Evolutionary conservation across 2,329 filamentous ascomycete genomes (phyloP).

Genomic region (Clarireedia monteithiana): DNA sequence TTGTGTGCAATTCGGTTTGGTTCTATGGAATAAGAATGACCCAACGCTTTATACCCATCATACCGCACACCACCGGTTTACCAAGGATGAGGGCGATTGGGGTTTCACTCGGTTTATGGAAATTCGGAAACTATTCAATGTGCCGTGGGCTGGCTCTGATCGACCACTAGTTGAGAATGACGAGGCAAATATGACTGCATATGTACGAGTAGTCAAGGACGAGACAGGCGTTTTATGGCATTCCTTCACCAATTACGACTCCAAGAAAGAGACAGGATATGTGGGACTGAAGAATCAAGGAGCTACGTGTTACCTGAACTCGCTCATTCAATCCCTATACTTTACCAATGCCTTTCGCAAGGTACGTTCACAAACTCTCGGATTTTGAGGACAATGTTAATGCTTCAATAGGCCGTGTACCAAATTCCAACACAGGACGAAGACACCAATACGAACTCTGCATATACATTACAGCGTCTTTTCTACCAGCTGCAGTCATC

Average conservation of each 20-base stretch:
- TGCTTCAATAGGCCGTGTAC: slow-evolving; percentile 67
- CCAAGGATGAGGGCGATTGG: slow-evolving; percentile 94
- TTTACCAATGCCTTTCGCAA: slow-evolving; percentile 93
- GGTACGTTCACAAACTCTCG: slow-evolving; percentile 37
- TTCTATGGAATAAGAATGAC: slow-evolving; percentile 90
- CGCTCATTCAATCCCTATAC: slow-evolving; percentile 74
- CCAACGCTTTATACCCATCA: slow-evolving; percentile 77
- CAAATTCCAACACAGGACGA: slow-evolving; percentile 90
- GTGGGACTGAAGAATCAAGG: slow-evolving; percentile 96
- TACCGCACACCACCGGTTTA: slow-evolving; percentile 90
- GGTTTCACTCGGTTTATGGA: slow-evolving; percentile 97
- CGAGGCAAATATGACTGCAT: slow-evolving; percentile 71
- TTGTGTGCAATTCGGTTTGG: slow-evolving; percentile 90
- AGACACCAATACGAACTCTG: slow-evolving; percentile 74
- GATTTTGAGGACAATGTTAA: slow-evolving; percentile 9
- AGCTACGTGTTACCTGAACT: slow-evolving; percentile 84
- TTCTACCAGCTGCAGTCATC: slow-evolving; percentile 94
- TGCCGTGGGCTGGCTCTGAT: slow-evolving; percentile 60
- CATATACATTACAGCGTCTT: slow-evolving; percentile 84
- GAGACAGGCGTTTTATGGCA: slow-evolving; percentile 87
- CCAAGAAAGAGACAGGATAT: slow-evolving; percentile 97
- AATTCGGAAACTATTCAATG: slow-evolving; percentile 73
- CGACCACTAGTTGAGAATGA: slow-evolving; percentile 74
- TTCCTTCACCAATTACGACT: slow-evolving; percentile 91
- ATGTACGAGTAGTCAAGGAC: slow-evolving; percentile 74